phyloP scores from a whole-genome alignment of 2,329 filamentous ascomycete genomes.

The Alternaria gansuensis region DNA sequence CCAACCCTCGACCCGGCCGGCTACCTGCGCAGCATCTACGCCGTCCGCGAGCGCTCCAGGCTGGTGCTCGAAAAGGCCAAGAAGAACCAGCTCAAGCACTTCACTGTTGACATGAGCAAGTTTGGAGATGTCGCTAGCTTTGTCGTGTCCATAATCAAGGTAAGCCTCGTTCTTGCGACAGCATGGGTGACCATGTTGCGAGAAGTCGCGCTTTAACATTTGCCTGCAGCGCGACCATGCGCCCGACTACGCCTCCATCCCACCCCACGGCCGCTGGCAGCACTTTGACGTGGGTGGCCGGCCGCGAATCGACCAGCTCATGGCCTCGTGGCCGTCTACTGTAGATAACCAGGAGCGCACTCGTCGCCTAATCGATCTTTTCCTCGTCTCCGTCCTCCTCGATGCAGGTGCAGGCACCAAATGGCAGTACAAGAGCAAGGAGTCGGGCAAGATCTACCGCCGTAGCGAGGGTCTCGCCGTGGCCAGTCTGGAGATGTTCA shows the following conservation, averaged over 20 bases:
- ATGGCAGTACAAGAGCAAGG: slow-evolving; percentile 93
- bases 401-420: slow-evolving; percentile 88
- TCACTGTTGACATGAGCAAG: slow-evolving; percentile 86
- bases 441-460: slow-evolving; percentile 82
- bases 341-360: slow-evolving; percentile 78
- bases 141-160: slow-evolving; percentile 94
- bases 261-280: slow-evolving; percentile 82
- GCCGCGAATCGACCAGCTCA: slow-evolving; percentile 75
- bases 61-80: slow-evolving; percentile 80
- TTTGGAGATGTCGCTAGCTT: slow-evolving; percentile 85
- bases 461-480: slow-evolving; percentile 89
- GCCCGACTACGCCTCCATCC: slow-evolving; percentile 75
- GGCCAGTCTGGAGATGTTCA: slow-evolving; percentile 89
- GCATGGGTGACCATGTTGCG: neutral
- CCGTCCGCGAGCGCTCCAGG: slow-evolving; percentile 81
- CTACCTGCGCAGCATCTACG: slow-evolving; percentile 88
- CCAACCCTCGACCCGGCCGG: slow-evolving; percentile 86
- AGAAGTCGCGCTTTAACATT: slow-evolving; percentile 9
- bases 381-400: slow-evolving; percentile 80
- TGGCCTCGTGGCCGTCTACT: slow-evolving; percentile 72
- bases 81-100: slow-evolving; percentile 80
- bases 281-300: slow-evolving; percentile 83
- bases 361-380: slow-evolving; percentile 78
- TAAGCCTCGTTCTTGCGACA: slow-evolving; percentile 52
- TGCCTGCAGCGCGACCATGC: slow-evolving; percentile 70